A percentile compares a stretch with the other conserved stretches of the same genome.
These are phyloP conservation scores for Starmerella apis DNA, from an alignment of 805 yeast genomes.

Conservation along the genomic window DNA sequence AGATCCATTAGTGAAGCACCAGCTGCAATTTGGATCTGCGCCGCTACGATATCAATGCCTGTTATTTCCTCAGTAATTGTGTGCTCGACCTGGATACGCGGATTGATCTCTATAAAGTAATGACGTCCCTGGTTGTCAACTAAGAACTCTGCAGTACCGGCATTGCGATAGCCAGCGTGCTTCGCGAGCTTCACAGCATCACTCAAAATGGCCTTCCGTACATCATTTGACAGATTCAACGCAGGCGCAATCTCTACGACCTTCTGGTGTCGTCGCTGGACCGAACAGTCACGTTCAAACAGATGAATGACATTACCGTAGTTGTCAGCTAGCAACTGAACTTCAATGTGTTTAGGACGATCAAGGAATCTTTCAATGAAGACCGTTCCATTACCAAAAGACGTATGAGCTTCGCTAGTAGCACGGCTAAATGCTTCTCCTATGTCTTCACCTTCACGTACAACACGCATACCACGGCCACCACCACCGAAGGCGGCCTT, in stretches of 20 bases:
- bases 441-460: constrained; percentile 87
- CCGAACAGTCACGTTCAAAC: constrained; percentile 98
- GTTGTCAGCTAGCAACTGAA: constrained; percentile 85
- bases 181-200: constrained; percentile 92
- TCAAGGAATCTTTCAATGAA: constrained; percentile 91
- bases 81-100: constrained; percentile 96
- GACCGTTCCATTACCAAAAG: constrained; percentile 98
- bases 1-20: constrained; percentile 89
- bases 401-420: constrained; percentile 80
- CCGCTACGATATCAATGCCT: constrained; percentile 95
- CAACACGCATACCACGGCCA: constrained; percentile 99
- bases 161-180: constrained; percentile 83
- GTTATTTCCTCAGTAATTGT: constrained; percentile 98
- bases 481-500: constrained; percentile 99
- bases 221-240: constrained; percentile 66
- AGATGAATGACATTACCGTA: constrained; percentile 91
- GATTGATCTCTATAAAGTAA: constrained; percentile 95
- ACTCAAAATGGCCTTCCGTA: constrained; percentile 82
- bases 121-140: constrained; percentile 91
- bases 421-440: constrained; percentile 90
- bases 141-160: constrained; percentile 96
- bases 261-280: constrained; percentile 97
- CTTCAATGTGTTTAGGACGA: constrained; percentile 96
- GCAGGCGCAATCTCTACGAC: constrained; percentile 99
- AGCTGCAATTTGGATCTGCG: constrained; percentile 97